A percentile compares a stretch with the other conserved stretches of the same genome.
Evolutionary conservation across 495 filamentous ascomycete genomes (phyloP).

Genomic region (Massariosphaeria phaeospora): DNA sequence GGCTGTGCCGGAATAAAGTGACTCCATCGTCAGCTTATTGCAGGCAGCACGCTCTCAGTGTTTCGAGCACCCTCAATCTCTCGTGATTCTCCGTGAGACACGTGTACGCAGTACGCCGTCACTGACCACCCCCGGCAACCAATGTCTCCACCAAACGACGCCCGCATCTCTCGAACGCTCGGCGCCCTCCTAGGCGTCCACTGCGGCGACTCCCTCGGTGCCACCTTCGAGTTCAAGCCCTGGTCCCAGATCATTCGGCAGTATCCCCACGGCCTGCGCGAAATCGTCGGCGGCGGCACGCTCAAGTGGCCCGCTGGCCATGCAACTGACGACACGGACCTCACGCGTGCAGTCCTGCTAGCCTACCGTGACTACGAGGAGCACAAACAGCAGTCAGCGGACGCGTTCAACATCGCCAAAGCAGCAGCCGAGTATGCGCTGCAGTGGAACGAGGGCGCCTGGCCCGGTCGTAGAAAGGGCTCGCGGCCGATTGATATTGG

Average conservation of each 20-base stretch:
- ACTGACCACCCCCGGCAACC: no score
- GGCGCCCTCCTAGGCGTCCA: constrained; percentile 24
- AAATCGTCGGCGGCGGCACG: constrained; percentile 21
- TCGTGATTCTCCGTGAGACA: no score
- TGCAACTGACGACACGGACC: constrained; percentile 30
- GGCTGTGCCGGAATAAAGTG: no score
- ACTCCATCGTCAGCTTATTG: no score
- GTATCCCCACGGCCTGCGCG: constrained; percentile 20
- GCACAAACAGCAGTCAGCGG: no score
- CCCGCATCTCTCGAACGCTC: constrained; percentile 6
- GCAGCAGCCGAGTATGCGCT: constrained; percentile 22
- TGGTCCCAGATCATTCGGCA: neutral
- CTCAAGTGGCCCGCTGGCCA: constrained; percentile 25
- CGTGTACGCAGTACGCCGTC: no score
- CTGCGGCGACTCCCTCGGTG: constrained; percentile 11
- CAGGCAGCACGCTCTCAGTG: no score
- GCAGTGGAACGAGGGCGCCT: constrained; percentile 15
- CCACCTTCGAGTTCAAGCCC: constrained; percentile 25
- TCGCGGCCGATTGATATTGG: constrained; percentile 23
- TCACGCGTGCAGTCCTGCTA: constrained; percentile 26
- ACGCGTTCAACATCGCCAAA: constrained; percentile 15
- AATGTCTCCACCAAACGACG: no score
- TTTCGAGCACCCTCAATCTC: no score
- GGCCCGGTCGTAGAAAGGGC: constrained; percentile 22
- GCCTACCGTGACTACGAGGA: constrained; percentile 21